phyloP scores from a whole-genome alignment of 2,329 filamentous ascomycete genomes.

The Neopestalotiopsis sp. region DNA sequence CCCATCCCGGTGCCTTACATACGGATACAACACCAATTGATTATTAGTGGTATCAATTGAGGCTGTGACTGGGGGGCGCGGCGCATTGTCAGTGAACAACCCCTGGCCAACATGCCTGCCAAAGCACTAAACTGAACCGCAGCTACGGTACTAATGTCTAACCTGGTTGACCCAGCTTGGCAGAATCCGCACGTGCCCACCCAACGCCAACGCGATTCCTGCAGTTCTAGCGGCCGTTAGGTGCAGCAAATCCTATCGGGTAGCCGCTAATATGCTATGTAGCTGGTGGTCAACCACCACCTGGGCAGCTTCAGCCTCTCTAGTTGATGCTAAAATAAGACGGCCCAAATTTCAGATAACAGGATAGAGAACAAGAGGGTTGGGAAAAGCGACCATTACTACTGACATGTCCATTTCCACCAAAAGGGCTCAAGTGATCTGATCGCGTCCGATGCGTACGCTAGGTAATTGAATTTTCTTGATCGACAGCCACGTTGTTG shows the following conservation, averaged over 20 bases:
- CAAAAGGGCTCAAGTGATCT: background rate
- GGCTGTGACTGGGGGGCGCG: background rate
- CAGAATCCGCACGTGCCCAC: background rate
- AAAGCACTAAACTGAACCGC: too few relatives aligned
- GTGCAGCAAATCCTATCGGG: background rate
- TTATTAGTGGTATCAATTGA: too few relatives aligned
- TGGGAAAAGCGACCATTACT: too few relatives aligned
- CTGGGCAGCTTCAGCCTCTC: background rate
- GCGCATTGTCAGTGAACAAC: background rate
- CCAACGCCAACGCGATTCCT: background rate
- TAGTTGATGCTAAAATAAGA: slow-evolving; percentile 9
- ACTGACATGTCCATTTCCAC: too few relatives aligned
- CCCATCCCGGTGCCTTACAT: too few relatives aligned
- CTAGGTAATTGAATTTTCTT: background rate
- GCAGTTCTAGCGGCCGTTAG: slow-evolving; percentile 9
- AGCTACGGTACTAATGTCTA: background rate
- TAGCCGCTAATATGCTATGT: background rate
- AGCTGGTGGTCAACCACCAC: background rate
- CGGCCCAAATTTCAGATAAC: background rate
- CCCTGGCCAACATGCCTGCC: background rate
- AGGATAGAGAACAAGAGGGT: background rate
- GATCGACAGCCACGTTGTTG: background rate
- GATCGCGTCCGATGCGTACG: background rate
- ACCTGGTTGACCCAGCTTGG: slow-evolving; percentile 1
- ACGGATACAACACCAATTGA: too few relatives aligned